Base-by-base conservation (phyloP, 2,329 filamentous ascomycete genomes). In the Botrytis squamosa region DNA sequence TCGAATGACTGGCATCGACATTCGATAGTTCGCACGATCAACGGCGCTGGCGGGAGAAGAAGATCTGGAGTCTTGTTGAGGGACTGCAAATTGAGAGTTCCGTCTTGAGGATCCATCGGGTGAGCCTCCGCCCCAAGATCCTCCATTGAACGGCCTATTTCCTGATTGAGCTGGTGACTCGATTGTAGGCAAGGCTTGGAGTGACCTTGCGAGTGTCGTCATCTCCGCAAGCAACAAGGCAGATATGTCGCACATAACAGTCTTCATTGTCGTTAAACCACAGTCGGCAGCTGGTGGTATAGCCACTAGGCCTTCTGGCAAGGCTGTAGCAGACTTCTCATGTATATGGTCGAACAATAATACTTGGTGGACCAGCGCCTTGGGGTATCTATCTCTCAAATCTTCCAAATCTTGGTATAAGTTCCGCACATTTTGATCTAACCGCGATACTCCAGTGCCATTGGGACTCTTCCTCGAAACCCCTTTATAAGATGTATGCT, bases 251-350 rank as follows among this genome's bases (percentile, higher is more conserved):
- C 92, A 94, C 88, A 95, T 91, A 79, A 93, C 87, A 0, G 92
- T 93, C 83, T 93, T 93, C 81, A 95, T 90, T 1, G 94, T 96
- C 2, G 94, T 96, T 67, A 89, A 88, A 79, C 90, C 93, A 64
- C 90, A 92, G 42, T 89, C 85, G 73, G 91, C 87, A 33, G 85
- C 84, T 0, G 91, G 89, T 25, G 94, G 94, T 40, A 97, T 88
- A 57, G 89, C 86, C 64, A 91, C 85, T 59, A 96, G 88, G 66
- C 91, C 92, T 77, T 94, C 89, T 4, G 89, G 88, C 63, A 91
- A 84, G 36, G 86, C 86, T 3, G 85, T 84, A 22, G 83, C 84
- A 67, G 86, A 84, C 62, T 83, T 80, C 2, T 85, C 82, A 25
- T 85, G 82, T 10, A 84, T 82, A 80, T 91, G 91, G 81, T 97